A percentile compares a stretch with the other conserved stretches of the same genome.
phyloP scores from a whole-genome alignment of 2,329 filamentous ascomycete species.

The Exophiala oligosperma region DNA sequence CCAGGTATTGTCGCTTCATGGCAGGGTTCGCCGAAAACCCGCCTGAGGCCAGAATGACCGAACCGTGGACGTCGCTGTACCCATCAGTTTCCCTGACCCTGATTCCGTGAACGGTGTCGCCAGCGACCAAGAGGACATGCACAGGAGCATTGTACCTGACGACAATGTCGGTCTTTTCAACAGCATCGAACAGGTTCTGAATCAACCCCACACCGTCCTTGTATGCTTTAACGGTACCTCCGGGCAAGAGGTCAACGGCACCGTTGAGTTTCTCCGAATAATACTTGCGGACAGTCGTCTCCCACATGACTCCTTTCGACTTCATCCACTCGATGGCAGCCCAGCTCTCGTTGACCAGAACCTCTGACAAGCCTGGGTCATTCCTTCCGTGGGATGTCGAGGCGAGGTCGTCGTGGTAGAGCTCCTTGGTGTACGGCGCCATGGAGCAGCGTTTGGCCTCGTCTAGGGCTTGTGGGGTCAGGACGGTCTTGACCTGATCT shows the following conservation, averaged over 20 bases:
- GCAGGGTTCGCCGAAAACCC: conserved; percentile 64
- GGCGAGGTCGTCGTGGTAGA: conserved; percentile 58
- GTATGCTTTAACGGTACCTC: conserved; percentile 49
- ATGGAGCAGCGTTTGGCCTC: conserved; percentile 53
- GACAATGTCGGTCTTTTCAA: not conserved
- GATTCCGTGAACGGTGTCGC: conserved; percentile 31
- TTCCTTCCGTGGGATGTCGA: conserved; percentile 56
- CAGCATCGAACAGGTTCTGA: not conserved
- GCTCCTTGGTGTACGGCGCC: conserved; percentile 52
- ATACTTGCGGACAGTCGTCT: conserved; percentile 63
- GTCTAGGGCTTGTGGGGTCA: conserved; percentile 55
- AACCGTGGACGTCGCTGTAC: conserved; percentile 8
- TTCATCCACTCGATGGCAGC: conserved; percentile 57
- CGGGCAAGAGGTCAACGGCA: too few relatives aligned
- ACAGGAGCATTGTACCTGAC: conserved; percentile 24
- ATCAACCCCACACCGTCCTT: conserved; percentile 45
- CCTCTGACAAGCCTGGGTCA: conserved; percentile 49
- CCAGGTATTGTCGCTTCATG: conserved; percentile 56
- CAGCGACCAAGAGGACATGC: conserved; percentile 34
- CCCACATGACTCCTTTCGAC: conserved; percentile 55
- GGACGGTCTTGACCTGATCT: conserved; percentile 57
- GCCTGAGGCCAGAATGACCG: conserved; percentile 58
- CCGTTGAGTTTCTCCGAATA: conserved; percentile 38
- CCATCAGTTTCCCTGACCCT: not conserved
- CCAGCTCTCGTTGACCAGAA: conserved; percentile 54